phyloP scores from a whole-genome alignment of 1,284 basidiomycete species.

The Rhodotorula sp. region DNA sequence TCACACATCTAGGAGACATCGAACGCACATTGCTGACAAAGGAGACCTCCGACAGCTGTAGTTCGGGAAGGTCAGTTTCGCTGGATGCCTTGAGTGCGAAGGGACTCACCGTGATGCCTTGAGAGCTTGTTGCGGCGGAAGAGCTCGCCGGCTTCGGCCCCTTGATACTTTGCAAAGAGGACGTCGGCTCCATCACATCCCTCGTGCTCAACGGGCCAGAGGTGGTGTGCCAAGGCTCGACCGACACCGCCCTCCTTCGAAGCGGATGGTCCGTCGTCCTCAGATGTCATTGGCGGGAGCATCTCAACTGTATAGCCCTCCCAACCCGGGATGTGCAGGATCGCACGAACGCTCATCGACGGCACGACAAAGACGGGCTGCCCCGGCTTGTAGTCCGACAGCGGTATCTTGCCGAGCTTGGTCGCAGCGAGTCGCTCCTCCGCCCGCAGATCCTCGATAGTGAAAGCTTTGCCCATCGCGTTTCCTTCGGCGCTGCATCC shows the following conservation, averaged over 20 bases:
- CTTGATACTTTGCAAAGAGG: constrained; percentile 31
- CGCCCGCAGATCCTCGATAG: not conserved
- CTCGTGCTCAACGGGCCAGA: constrained; percentile 9
- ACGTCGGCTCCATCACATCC: constrained; percentile 3
- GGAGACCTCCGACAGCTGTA: constrained; percentile 7
- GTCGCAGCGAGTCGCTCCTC: not conserved
- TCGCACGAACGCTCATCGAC: too few relatives aligned
- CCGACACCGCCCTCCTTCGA: not conserved
- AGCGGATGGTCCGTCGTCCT: too few relatives aligned
- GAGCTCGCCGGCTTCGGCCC: constrained; percentile 10
- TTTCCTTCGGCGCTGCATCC: constrained; percentile 17
- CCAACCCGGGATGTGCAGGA: not conserved
- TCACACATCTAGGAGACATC: fast-evolving
- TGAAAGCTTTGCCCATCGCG: not conserved
- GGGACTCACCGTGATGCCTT: constrained; percentile 9
- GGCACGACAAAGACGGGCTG: not conserved
- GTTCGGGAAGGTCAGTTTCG: not conserved
- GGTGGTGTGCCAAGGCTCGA: constrained; percentile 24
- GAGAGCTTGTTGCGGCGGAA: constrained; percentile 25
- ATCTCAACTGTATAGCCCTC: constrained; percentile 20
- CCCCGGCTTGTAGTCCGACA: too few relatives aligned
- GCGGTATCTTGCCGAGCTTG: not conserved
- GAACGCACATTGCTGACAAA: constrained; percentile 27
- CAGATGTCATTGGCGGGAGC: not conserved
- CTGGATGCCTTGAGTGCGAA: not conserved